phyloP scores from a whole-genome alignment of 805 yeast species.

The Kodamaea laetipori region DNA sequence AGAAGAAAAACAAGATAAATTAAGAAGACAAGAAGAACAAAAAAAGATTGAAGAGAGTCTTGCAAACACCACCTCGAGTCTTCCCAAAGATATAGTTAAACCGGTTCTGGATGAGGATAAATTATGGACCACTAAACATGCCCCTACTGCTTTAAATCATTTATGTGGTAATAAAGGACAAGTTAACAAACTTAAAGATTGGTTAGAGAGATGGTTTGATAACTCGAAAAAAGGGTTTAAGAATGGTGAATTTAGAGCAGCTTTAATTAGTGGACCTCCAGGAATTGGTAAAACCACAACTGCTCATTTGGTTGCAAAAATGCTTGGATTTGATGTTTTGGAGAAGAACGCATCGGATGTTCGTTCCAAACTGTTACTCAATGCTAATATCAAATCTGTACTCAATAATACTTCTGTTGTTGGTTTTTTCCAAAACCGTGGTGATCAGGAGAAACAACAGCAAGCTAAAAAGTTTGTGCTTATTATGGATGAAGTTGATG shows the following conservation, averaged over 20 bases:
- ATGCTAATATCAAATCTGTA: conserved; percentile 66
- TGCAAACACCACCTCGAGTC: conserved; percentile 10
- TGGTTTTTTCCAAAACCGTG: conserved; percentile 61
- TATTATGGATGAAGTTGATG: conserved; percentile 99
- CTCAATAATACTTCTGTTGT: conserved; percentile 80
- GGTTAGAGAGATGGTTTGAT: conserved; percentile 79
- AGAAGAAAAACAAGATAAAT: conserved; percentile 32
- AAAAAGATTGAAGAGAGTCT: conserved; percentile 14
- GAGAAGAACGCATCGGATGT: conserved; percentile 90
- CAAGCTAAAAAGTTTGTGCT: conserved; percentile 64
- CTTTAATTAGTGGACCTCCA: conserved; percentile 83
- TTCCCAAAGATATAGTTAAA: conserved; percentile 22
- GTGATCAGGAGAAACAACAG: conserved; percentile 28
- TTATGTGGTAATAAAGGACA: conserved; percentile 89
- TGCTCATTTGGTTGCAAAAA: conserved; percentile 72
- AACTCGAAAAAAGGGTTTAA: conserved; percentile 58
- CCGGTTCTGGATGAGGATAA: conserved; percentile 57
- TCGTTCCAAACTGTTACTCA: conserved; percentile 77
- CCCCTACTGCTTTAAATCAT: conserved; percentile 74
- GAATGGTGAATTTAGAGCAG: conserved; percentile 73
- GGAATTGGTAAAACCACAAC: conserved; percentile 86
- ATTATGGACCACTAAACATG: conserved; percentile 92
- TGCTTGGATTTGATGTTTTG: conserved; percentile 69
- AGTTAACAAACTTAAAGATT: conserved; percentile 61
- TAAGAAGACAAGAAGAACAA: conserved; percentile 23